These are phyloP conservation scores for Acanthamoeba royreba DNA, from an alignment of 208 protist species.

Conservation along the genomic window DNA sequence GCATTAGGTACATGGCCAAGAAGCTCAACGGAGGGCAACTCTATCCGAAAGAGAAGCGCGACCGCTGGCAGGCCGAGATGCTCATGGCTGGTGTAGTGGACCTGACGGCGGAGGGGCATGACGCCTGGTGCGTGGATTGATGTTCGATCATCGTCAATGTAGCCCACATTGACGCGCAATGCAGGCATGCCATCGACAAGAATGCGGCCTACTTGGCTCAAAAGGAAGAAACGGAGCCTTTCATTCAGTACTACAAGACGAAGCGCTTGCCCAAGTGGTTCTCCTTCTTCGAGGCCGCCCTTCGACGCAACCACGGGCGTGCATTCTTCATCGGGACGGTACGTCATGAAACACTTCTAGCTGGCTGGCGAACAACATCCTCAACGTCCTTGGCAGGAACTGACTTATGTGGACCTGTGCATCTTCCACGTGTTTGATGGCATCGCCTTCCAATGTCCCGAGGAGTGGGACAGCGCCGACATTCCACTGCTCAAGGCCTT, in stretches of 20 bases:
- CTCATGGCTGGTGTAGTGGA: neutral
- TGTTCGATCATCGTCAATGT: neutral
- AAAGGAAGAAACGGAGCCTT: neutral
- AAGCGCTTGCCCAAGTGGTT: neutral
- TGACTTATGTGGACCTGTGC: neutral
- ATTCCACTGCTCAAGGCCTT: neutral
- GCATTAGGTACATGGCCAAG: constrained; percentile 14
- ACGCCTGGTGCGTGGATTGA: neutral
- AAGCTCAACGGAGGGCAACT: neutral
- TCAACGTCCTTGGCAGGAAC: neutral
- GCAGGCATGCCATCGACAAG: neutral
- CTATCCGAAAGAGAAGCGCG: neutral
- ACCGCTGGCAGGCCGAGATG: neutral
- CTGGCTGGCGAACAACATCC: neutral
- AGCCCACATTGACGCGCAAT: neutral
- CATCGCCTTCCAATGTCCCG: neutral
- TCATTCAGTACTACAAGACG: neutral
- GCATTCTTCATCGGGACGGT: neutral
- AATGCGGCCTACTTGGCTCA: neutral
- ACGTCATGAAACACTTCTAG: neutral
- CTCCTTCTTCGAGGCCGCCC: neutral
- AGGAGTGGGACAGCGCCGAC: neutral
- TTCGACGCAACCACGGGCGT: neutral
- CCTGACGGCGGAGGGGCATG: neutral
- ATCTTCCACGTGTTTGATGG: neutral